Evolutionary conservation across 176 grass and related monocot species (phyloP).

Genomic region (Carex kokanica): DNA sequence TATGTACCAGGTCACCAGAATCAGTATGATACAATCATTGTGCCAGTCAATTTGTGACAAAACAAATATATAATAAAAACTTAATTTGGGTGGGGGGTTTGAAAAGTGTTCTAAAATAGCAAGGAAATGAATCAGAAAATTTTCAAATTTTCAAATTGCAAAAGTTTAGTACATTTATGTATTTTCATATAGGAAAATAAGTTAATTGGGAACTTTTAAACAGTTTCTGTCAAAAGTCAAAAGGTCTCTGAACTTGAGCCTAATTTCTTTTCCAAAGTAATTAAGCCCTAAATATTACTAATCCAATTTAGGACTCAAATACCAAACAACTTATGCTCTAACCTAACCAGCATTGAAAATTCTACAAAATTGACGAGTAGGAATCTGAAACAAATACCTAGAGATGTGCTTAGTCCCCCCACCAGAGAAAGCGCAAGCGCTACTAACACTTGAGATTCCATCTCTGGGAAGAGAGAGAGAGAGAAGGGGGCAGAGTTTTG

Average conservation of each 20-base stretch:
- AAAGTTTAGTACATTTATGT: background rate
- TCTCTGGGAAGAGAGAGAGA: conserved; percentile 16
- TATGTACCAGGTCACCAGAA: no score
- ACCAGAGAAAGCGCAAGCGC: conserved; percentile 76
- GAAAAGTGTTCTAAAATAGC: no score
- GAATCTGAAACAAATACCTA: conserved; percentile 40
- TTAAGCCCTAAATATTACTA: background rate
- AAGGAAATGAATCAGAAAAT: no score
- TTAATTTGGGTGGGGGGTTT: no score
- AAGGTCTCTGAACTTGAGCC: background rate
- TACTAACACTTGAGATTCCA: conserved; percentile 67
- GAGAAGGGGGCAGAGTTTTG: background rate
- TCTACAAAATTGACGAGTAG: conserved; percentile 2
- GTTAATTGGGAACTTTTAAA: background rate
- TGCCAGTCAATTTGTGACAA: no score
- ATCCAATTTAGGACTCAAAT: background rate
- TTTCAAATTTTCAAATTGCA: no score
- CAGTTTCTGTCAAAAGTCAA: background rate
- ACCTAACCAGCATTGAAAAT: conserved; percentile 7
- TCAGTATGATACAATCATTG: no score
- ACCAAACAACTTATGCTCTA: background rate
- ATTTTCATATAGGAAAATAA: background rate
- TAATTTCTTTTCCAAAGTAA: background rate
- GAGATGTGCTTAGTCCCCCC: conserved; percentile 80
- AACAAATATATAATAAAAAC: no score